Conservation (phyloP, 768 basidiomycete genomes). For the Kwoniella bestiolae region DNA sequence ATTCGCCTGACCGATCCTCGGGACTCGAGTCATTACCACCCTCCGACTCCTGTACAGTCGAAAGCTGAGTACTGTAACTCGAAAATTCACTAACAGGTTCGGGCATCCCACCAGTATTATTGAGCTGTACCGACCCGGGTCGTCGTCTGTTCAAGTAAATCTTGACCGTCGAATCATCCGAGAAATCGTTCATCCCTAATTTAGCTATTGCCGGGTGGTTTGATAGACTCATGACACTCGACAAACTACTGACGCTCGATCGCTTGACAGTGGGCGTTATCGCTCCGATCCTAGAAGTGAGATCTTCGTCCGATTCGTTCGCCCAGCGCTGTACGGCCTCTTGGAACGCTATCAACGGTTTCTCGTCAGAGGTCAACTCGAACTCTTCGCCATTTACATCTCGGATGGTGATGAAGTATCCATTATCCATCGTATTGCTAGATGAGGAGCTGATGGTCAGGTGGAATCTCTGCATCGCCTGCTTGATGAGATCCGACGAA, state of each 20-base stretch:
- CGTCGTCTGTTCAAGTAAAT: slow-evolving; percentile 81
- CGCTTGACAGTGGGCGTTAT: slow-evolving; percentile 73
- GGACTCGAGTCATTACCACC: slow-evolving; percentile 52
- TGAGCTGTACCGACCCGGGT: slow-evolving; percentile 30
- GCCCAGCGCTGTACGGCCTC: slow-evolving; percentile 65
- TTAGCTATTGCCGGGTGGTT: slow-evolving; percentile 95
- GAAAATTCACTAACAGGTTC: slow-evolving; percentile 44
- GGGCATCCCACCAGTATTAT: slow-evolving; percentile 24
- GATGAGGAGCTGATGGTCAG: slow-evolving; percentile 60
- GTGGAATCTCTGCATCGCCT: slow-evolving; percentile 93
- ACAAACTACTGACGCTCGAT: slow-evolving; percentile 90
- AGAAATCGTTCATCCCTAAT: slow-evolving; percentile 95
- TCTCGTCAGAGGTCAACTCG: slow-evolving; percentile 68
- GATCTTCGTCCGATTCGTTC: slow-evolving; percentile 62
- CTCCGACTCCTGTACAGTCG: slow-evolving; percentile 50
- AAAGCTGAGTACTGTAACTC: slow-evolving; percentile 51
- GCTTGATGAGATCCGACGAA: slow-evolving; percentile 79
- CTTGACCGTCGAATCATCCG: slow-evolving; percentile 95
- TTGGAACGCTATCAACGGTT: slow-evolving; percentile 89
- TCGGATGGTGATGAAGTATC: slow-evolving; percentile 90
- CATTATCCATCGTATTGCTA: slow-evolving; percentile 63
- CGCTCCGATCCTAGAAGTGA: slow-evolving; percentile 13
- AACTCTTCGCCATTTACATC: slow-evolving; percentile 85
- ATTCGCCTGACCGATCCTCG: slow-evolving; percentile 55
- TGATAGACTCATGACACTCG: slow-evolving; percentile 84